phyloP scores from a whole-genome alignment of 345 rosid species.

The Heritiera fomes region DNA sequence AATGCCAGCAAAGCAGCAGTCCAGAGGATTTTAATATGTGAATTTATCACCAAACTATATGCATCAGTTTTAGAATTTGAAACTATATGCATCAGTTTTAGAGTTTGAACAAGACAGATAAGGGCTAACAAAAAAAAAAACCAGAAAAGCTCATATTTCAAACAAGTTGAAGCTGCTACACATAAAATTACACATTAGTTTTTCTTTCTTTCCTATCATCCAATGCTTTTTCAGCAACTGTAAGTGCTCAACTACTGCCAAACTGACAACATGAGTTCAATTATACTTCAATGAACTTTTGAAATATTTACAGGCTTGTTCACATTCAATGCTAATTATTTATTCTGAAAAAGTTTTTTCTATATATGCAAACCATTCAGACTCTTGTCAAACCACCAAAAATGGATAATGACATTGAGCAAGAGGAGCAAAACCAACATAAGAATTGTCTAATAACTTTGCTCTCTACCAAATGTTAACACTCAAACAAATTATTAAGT shows the following conservation, averaged over 20 bases:
- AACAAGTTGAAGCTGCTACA: not conserved
- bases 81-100: not conserved
- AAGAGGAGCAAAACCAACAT: not conserved
- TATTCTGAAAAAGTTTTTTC: not conserved
- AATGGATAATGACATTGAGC: not conserved
- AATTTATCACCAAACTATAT: not conserved
- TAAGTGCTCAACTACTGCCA: not conserved
- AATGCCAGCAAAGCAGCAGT: not conserved
- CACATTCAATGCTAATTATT: not conserved
- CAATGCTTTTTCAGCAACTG: constrained; percentile 6
- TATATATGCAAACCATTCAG: not conserved
- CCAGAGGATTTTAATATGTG: not conserved
- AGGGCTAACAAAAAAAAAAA: not conserved
- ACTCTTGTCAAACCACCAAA: not conserved
- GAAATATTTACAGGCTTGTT: not conserved
- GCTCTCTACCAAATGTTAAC: not conserved
- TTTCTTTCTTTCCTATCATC: not conserved
- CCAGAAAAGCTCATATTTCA: not conserved
- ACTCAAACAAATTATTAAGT: not conserved
- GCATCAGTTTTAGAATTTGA: not conserved
- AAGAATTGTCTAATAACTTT: not conserved
- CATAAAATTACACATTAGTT: not conserved
- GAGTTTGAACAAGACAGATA: not conserved
- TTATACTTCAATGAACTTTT: not conserved
- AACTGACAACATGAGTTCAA: not conserved